Evolutionary conservation across 2,329 filamentous ascomycete species (phyloP).

Genomic region (Colletotrichum cuscutae): DNA sequence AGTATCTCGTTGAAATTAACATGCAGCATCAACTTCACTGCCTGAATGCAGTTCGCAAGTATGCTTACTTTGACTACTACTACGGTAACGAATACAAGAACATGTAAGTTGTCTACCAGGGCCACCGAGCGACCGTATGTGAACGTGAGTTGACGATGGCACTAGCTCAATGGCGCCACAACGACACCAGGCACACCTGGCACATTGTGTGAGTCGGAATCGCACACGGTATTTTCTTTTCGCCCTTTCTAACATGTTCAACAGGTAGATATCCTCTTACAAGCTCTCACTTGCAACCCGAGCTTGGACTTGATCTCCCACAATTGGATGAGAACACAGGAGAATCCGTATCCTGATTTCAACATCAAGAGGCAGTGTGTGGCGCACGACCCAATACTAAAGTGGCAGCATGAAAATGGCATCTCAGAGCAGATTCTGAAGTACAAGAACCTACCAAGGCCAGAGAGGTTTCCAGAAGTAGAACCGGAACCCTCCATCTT

Average conservation of each 20-base stretch:
- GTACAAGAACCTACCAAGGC: slow-evolving; percentile 22
- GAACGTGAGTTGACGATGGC: neutral
- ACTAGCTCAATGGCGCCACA: slow-evolving; percentile 18
- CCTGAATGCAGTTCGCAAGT: slow-evolving; percentile 22
- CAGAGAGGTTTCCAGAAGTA: slow-evolving; percentile 1
- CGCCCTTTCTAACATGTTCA: neutral
- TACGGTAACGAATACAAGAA: slow-evolving; percentile 14
- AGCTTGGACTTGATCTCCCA: slow-evolving; percentile 24
- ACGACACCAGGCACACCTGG: slow-evolving; percentile 22
- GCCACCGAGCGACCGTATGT: too few relatives aligned
- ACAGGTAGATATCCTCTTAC: slow-evolving; percentile 17
- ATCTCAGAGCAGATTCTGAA: slow-evolving; percentile 23
- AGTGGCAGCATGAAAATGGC: slow-evolving; percentile 22
- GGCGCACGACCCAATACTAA: slow-evolving; percentile 8
- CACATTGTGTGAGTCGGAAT: neutral
- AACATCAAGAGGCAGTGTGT: slow-evolving; percentile 32
- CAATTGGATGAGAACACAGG: slow-evolving; percentile 29
- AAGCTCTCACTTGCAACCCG: slow-evolving; percentile 24
- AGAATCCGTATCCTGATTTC: slow-evolving; percentile 30
- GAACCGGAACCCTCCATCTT: slow-evolving; percentile 24
- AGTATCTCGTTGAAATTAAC: slow-evolving; percentile 29
- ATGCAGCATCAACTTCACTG: slow-evolving; percentile 31
- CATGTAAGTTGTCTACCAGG: neutral
- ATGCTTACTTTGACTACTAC: slow-evolving; percentile 24
- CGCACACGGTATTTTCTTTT: too few relatives aligned